Evolutionary conservation across 1,284 basidiomycete genomes (phyloP).

Genomic region (Ganoderma multipileum): DNA sequence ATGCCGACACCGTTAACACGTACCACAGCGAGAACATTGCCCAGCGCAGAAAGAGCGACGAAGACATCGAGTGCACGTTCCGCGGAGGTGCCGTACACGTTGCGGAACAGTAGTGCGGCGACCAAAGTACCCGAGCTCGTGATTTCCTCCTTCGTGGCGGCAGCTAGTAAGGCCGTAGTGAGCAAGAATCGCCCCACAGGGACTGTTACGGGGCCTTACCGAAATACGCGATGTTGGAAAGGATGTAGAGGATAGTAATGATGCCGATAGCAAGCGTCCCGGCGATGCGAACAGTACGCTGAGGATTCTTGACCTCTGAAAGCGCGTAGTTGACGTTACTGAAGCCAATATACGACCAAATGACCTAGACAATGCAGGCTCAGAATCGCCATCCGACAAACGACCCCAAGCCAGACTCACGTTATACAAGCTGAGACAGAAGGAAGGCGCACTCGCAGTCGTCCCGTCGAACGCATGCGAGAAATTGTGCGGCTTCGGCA

Average conservation of each 20-base stretch:
- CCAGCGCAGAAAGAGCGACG: conserved; percentile 65
- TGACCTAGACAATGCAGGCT: conserved; percentile 32
- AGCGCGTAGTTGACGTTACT: conserved; percentile 63
- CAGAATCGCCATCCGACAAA: conserved; percentile 63
- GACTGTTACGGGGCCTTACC: background rate
- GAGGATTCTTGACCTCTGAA: conserved; percentile 71
- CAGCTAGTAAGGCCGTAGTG: conserved; percentile 59
- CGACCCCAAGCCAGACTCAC: conserved; percentile 67
- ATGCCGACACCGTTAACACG: background rate
- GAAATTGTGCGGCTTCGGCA: conserved; percentile 54
- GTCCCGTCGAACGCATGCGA: conserved; percentile 47
- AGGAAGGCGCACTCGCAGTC: conserved; percentile 59
- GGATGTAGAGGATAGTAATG: conserved; percentile 61
- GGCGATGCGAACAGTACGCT: conserved; percentile 70
- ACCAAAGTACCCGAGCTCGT: conserved; percentile 61
- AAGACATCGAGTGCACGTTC: conserved; percentile 68
- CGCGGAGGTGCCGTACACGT: conserved; percentile 64
- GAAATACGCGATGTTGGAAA: conserved; percentile 73
- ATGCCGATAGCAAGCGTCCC: conserved; percentile 65
- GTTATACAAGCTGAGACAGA: conserved; percentile 65
- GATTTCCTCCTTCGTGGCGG: conserved; percentile 70
- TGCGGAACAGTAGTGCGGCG: conserved; percentile 73
- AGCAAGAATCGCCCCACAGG: background rate
- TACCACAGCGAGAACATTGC: conserved; percentile 58
- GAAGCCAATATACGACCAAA: conserved; percentile 71